Evolutionary conservation across 2,329 filamentous ascomycete species (phyloP).

Genomic region (Cladosporium sp.): DNA sequence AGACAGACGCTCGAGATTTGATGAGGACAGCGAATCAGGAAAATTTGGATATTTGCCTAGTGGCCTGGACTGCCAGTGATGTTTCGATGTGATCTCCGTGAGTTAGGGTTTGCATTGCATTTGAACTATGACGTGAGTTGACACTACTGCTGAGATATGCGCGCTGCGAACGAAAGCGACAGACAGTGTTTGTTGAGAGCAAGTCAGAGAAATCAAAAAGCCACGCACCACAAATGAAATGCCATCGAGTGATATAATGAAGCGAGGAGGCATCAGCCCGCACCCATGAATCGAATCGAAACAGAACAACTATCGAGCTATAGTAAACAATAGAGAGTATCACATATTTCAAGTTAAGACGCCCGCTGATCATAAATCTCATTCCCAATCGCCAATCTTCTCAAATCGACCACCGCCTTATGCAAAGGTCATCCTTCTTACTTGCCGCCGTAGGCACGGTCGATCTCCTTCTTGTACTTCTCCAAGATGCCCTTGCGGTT

Average conservation of each 20-base stretch:
- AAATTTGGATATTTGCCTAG: not conserved
- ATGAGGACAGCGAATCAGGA: not conserved
- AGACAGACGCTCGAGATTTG: not conserved
- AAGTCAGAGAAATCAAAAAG: not conserved
- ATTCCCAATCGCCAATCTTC: constrained; percentile 11
- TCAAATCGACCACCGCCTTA: not conserved
- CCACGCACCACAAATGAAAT: not conserved
- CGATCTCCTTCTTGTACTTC: constrained; percentile 53
- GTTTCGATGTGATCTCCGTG: not conserved
- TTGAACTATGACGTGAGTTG: not conserved
- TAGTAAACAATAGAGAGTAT: constrained; percentile 16
- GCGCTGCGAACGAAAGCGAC: not conserved
- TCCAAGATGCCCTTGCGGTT: constrained; percentile 52
- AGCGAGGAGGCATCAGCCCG: not conserved
- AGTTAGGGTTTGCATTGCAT: no score
- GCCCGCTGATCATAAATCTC: constrained; percentile 18
- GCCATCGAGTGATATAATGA: not conserved
- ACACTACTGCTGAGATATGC: not conserved
- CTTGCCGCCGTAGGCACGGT: constrained; percentile 44
- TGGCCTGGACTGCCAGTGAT: not conserved
- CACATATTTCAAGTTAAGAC: constrained; percentile 13
- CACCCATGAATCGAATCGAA: constrained; percentile 1
- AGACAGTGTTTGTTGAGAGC: no score
- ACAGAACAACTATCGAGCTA: not conserved
- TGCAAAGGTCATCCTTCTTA: not conserved